phyloP scores from a whole-genome alignment of 805 yeast species.

The Metschnikowia peoriensis region DNA sequence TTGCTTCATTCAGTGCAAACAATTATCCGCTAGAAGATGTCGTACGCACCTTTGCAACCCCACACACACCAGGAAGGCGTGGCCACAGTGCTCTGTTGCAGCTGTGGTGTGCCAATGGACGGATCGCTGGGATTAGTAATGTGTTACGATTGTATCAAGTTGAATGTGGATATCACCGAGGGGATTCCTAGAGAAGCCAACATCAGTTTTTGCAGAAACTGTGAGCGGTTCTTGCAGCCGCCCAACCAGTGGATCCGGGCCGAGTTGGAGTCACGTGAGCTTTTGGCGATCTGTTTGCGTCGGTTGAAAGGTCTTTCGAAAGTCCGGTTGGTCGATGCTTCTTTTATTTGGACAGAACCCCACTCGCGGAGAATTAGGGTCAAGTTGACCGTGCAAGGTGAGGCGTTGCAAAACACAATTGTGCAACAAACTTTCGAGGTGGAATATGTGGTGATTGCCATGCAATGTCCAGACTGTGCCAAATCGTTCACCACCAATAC shows the following conservation, averaged over 20 bases:
- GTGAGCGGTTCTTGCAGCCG: conserved; percentile 94
- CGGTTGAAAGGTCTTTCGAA: conserved; percentile 83
- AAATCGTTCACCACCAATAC: conserved; percentile 94
- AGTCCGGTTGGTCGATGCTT: conserved; percentile 87
- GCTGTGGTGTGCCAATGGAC: conserved; percentile 98
- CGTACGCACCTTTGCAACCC: conserved; percentile 18
- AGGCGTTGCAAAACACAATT: conserved; percentile 87
- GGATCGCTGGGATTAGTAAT: conserved; percentile 90
- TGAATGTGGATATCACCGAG: conserved; percentile 89
- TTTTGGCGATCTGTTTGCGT: conserved; percentile 85
- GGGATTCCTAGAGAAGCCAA: conserved; percentile 92
- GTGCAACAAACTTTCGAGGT: conserved; percentile 94
- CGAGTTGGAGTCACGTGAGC: conserved; percentile 86
- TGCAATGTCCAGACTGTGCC: conserved; percentile 99
- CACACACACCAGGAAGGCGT: conserved; percentile 24
- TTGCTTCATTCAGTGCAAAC: neutral
- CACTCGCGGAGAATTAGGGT: conserved; percentile 93
- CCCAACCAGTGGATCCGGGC: conserved; percentile 93
- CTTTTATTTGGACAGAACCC: conserved; percentile 98
- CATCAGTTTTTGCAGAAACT: conserved; percentile 91
- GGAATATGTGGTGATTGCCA: conserved; percentile 87
- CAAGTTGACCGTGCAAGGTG: conserved; percentile 93
- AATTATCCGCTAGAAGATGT: conserved; percentile 7
- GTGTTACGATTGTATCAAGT: conserved; percentile 96
- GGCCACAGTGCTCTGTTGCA: conserved; percentile 94